These are phyloP conservation scores for Tulasnella sp. DNA, from an alignment of 768 basidiomycete species.

Conservation along the genomic window DNA sequence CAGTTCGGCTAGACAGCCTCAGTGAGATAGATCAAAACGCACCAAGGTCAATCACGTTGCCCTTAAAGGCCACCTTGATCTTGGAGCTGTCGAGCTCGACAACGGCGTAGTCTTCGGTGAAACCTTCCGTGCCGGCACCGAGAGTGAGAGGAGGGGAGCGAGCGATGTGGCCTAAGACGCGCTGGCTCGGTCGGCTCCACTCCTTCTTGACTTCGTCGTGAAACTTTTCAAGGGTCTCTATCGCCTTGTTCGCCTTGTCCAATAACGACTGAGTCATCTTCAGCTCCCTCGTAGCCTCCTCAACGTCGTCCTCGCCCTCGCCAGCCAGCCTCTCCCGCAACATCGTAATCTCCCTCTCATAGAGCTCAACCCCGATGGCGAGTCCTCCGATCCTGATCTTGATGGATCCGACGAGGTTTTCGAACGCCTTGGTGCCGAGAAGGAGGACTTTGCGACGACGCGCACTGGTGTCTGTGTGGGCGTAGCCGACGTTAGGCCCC, in stretches of 20 bases:
- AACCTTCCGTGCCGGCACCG: conserved; percentile 16
- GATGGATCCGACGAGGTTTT: conserved; percentile 21
- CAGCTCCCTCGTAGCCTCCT: conserved; percentile 16
- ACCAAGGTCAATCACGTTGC: conserved; percentile 29
- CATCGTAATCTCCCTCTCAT: conserved; percentile 10
- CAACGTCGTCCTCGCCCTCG: neutral
- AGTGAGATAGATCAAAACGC: conserved; percentile 21
- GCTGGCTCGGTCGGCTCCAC: conserved; percentile 26
- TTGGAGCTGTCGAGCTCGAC: conserved; percentile 24
- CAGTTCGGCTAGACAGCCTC: conserved; percentile 23
- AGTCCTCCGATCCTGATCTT: conserved; percentile 6
- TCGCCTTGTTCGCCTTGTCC: conserved; percentile 20
- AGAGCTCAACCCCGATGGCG: conserved; percentile 2
- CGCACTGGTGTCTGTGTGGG: neutral
- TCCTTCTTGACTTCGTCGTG: conserved; percentile 23
- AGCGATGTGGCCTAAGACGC: conserved; percentile 28
- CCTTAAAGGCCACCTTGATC: conserved; percentile 20
- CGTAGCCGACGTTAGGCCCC: conserved; percentile 25
- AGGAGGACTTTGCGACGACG: conserved; percentile 22
- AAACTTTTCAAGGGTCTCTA: conserved; percentile 24
- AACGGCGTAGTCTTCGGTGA: conserved; percentile 27
- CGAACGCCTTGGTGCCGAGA: conserved; percentile 23
- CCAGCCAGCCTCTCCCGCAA: conserved; percentile 10
- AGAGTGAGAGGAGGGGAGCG: conserved; percentile 26
- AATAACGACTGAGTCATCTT: conserved; percentile 16